Evolutionary conservation across 2,329 filamentous ascomycete species (phyloP).

Genomic region (Tolypocladium pustulatum): DNA sequence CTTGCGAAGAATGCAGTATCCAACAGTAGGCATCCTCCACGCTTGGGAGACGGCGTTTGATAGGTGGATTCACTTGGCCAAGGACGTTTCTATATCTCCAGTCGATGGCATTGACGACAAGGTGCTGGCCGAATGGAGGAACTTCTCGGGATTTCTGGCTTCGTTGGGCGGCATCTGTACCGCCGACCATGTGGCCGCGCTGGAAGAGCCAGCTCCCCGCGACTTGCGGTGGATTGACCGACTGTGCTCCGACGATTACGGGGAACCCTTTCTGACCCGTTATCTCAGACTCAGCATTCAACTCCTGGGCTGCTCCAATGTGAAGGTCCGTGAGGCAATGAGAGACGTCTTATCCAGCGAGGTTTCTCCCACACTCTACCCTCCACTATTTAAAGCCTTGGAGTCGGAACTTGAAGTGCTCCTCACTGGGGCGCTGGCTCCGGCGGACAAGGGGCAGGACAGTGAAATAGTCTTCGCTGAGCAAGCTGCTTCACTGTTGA

Average conservation of each 20-base stretch:
- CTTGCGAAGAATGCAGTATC: slow-evolving; percentile 48
- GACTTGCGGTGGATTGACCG: slow-evolving; percentile 56
- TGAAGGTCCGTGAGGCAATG: slow-evolving; percentile 56
- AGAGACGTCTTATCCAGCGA: slow-evolving; percentile 57
- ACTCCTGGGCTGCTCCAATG: slow-evolving; percentile 52
- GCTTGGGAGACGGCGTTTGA: slow-evolving; percentile 59
- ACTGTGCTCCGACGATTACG: slow-evolving; percentile 45
- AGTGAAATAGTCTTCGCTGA: slow-evolving; percentile 57
- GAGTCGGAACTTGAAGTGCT: slow-evolving; percentile 54
- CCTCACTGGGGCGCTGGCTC: slow-evolving; percentile 45
- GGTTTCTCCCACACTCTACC: slow-evolving; percentile 49
- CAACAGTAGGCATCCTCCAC: slow-evolving; percentile 54
- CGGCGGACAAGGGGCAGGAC: slow-evolving; percentile 42
- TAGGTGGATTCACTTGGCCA: slow-evolving; percentile 53
- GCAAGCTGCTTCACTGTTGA: slow-evolving; percentile 53
- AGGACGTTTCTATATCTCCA: slow-evolving; percentile 46
- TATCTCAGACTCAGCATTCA: slow-evolving; percentile 56
- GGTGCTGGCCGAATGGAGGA: slow-evolving; percentile 54
- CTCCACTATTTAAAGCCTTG: slow-evolving; percentile 53
- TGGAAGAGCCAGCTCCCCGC: slow-evolving; percentile 47
- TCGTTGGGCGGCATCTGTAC: slow-evolving; percentile 57
- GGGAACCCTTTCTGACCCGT: slow-evolving; percentile 48
- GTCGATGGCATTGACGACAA: slow-evolving; percentile 43
- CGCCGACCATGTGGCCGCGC: slow-evolving; percentile 42
- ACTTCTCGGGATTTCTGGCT: slow-evolving; percentile 57